Conservation (phyloP, 306 rosid species). For the Mimosa pudica region DNA sequence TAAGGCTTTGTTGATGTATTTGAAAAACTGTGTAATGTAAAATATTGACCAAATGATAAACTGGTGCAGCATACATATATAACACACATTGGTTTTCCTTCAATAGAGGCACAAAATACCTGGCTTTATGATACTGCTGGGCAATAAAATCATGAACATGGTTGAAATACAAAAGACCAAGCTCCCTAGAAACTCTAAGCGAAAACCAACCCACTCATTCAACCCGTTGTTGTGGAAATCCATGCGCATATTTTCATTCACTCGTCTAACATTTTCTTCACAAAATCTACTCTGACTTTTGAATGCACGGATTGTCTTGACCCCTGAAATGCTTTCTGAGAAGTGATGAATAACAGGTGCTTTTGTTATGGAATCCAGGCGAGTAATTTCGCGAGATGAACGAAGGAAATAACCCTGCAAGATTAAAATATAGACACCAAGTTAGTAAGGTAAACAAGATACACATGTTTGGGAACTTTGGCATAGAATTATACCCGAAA, state of each 20-base stretch:
- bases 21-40: background rate
- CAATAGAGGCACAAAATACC: constrained; percentile 47
- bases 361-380: constrained; percentile 85
- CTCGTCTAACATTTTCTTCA: constrained; percentile 65
- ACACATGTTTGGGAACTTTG: background rate
- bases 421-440: background rate
- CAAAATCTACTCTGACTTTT: constrained; percentile 53
- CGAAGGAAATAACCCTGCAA: constrained; percentile 80
- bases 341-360: constrained; percentile 96
- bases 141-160: constrained; percentile 86
- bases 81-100: background rate
- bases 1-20: too few relatives aligned
- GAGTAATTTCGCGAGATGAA: constrained; percentile 88
- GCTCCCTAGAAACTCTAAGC: constrained; percentile 85
- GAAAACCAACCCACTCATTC: constrained; percentile 95
- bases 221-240: constrained; percentile 91
- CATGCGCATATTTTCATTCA: constrained; percentile 79
- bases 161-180: constrained; percentile 72
- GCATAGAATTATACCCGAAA: constrained; percentile 68
- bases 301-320: constrained; percentile 87
- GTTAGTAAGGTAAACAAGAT: background rate
- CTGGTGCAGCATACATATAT: background rate
- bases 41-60: background rate
- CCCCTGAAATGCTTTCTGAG: constrained; percentile 93
- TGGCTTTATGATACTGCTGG: constrained; percentile 80